phyloP scores from a whole-genome alignment of 139 green algal genomes.

The Chlorella vulgaris region DNA sequence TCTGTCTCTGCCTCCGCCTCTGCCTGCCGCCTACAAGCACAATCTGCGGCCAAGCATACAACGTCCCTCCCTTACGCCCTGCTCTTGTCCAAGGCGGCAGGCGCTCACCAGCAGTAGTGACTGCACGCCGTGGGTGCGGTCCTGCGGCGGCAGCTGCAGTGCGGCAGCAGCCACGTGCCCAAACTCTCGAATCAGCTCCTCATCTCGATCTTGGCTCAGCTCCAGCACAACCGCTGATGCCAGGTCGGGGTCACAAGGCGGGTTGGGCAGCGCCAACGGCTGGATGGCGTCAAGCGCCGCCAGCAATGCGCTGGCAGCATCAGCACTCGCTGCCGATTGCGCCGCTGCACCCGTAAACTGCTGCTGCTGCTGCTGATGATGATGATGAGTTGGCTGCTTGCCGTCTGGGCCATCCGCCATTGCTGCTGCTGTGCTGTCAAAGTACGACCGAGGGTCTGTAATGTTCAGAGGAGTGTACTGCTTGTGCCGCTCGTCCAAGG shows the following conservation, averaged over 20 bases:
- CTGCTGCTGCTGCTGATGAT: neutral
- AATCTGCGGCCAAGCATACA: neutral
- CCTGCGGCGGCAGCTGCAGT: conserved; percentile 28
- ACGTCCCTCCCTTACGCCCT: too few species aligned
- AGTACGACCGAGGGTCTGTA: conserved; percentile 27
- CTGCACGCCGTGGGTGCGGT: conserved; percentile 17
- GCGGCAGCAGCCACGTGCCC: conserved; percentile 27
- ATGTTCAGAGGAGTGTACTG: conserved; percentile 23
- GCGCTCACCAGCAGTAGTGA: conserved; percentile 26
- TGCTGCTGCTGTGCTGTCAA: conserved; percentile 2
- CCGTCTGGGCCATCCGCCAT: neutral
- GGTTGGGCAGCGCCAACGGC: conserved; percentile 4
- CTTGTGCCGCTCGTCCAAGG: neutral
- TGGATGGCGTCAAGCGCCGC: neutral
- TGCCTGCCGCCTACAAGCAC: neutral
- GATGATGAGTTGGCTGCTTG: neutral
- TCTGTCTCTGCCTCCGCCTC: neutral
- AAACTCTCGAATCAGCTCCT: conserved; percentile 32
- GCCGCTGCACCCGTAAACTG: neutral
- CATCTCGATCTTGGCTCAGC: conserved; percentile 34
- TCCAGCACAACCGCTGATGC: conserved; percentile 32
- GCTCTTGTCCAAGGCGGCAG: too few species aligned
- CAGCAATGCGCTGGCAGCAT: neutral
- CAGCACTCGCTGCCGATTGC: neutral
- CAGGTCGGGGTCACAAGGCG: conserved; percentile 28